phyloP scores from a whole-genome alignment of 1,139 yeast species.

The Citeromyces hawaiiensis region DNA sequence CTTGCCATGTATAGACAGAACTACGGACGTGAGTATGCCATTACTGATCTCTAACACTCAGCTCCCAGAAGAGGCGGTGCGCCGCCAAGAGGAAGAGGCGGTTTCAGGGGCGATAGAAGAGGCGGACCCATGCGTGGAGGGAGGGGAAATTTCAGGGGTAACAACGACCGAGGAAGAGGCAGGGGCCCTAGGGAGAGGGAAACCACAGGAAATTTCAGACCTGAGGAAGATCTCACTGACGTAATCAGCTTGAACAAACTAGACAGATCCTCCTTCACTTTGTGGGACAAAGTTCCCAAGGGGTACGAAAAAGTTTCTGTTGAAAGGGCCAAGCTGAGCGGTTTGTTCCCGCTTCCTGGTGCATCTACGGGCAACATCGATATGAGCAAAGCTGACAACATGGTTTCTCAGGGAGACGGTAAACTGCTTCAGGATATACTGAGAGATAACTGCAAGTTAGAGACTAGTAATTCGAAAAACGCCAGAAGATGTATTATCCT shows the following conservation, averaged over 20 bases:
- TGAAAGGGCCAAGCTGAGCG: slow-evolving; percentile 71
- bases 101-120: slow-evolving; percentile 2
- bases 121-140: slow-evolving; percentile 1
- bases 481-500: slow-evolving; percentile 21
- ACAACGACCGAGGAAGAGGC: not conserved
- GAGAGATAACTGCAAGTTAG: slow-evolving; percentile 30
- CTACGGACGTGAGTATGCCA: not conserved
- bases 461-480: slow-evolving; percentile 35
- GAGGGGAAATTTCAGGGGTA: not conserved
- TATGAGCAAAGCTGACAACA: slow-evolving; percentile 6
- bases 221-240: slow-evolving; percentile 13
- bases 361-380: slow-evolving; percentile 23
- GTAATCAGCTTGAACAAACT: slow-evolving; percentile 30
- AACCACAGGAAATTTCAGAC: not conserved
- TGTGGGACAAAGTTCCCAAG: slow-evolving; percentile 66
- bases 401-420: slow-evolving; percentile 6
- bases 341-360: slow-evolving; percentile 71
- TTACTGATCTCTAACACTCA: not conserved
- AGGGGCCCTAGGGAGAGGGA: not conserved
- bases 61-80: slow-evolving; percentile 1
- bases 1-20: not conserved
- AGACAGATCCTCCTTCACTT: slow-evolving; percentile 24
- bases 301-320: slow-evolving; percentile 73
- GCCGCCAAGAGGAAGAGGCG: slow-evolving; percentile 1
- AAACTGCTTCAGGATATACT: slow-evolving; percentile 6